A percentile compares a stretch with the other conserved stretches of the same genome.
Conservation (phyloP, 1,139 yeast species). For the Debaryomyces subglobosus region DNA sequence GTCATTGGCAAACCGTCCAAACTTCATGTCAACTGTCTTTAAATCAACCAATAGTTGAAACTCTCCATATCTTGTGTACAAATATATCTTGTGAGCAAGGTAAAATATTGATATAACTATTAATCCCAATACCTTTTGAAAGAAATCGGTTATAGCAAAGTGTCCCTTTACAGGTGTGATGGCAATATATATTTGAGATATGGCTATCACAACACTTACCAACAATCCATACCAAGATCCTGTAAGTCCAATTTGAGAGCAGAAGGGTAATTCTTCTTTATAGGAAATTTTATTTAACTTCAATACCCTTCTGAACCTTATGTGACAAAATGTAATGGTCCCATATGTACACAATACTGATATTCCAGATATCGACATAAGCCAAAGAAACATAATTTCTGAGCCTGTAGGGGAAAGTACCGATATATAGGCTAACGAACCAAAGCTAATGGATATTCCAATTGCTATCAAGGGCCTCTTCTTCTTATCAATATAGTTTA, state of each 20-base stretch:
- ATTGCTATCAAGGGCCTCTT: slow-evolving; percentile 32
- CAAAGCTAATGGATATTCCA: slow-evolving; percentile 13
- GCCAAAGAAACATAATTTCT: slow-evolving; percentile 21
- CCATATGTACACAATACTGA: slow-evolving; percentile 13
- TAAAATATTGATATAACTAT: slow-evolving; percentile 27
- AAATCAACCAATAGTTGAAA: slow-evolving; percentile 7
- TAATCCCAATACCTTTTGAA: slow-evolving; percentile 27
- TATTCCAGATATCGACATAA: slow-evolving; percentile 14
- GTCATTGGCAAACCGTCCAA: slow-evolving; percentile 11
- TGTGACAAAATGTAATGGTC: slow-evolving; percentile 15
- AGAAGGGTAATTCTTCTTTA: slow-evolving; percentile 12
- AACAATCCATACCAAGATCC: slow-evolving; percentile 17
- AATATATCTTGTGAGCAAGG: slow-evolving; percentile 28
- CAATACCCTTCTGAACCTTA: slow-evolving; percentile 13
- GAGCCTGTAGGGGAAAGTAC: slow-evolving; percentile 17
- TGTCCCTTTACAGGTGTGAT: slow-evolving; percentile 25
- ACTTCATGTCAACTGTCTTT: slow-evolving; percentile 8
- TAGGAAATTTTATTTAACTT: slow-evolving; percentile 9
- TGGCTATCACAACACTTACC: slow-evolving; percentile 12
- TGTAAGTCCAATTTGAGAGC: slow-evolving; percentile 13
- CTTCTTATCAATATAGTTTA: slow-evolving; percentile 28
- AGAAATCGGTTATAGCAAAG: slow-evolving; percentile 25
- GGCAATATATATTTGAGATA: slow-evolving; percentile 25
- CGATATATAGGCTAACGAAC: slow-evolving; percentile 13
- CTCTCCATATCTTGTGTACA: slow-evolving; percentile 13